Evolutionary conservation across 768 basidiomycete species (phyloP).

Genomic region (Russula dissimulans): DNA sequence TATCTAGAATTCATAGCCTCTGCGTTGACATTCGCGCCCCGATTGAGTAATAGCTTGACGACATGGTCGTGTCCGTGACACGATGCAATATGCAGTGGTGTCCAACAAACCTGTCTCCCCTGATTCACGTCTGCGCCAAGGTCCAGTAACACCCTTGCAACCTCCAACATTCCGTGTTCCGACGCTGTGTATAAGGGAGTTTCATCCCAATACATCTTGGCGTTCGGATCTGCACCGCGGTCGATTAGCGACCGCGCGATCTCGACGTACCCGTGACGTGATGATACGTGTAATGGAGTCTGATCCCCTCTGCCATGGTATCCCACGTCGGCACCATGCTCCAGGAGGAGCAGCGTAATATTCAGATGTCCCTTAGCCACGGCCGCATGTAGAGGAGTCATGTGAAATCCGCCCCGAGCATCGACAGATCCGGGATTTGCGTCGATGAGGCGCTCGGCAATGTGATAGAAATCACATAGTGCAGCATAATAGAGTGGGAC

Average conservation of each 20-base stretch:
- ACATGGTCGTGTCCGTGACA: neutral
- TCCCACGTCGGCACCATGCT: neutral
- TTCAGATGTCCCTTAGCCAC: neutral
- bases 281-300: neutral
- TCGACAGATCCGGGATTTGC: neutral
- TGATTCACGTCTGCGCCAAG: neutral
- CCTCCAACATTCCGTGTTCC: neutral
- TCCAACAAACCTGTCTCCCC: neutral
- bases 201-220: neutral
- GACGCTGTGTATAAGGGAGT: neutral
- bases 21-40: no score
- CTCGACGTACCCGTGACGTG: neutral
- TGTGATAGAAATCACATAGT: no score
- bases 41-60: no score
- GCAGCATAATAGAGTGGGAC: neutral
- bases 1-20: no score
- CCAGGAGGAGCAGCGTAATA: neutral
- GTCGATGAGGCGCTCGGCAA: neutral
- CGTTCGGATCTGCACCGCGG: neutral
- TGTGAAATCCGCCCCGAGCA: neutral
- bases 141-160: neutral
- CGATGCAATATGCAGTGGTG: neutral
- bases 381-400: neutral
- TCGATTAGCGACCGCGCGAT: neutral
- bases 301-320: neutral